A percentile compares a stretch with the other conserved stretches of the same genome.
Conservation (phyloP, 2,329 filamentous ascomycete genomes). For the Pseudocercospora eumusae region DNA sequence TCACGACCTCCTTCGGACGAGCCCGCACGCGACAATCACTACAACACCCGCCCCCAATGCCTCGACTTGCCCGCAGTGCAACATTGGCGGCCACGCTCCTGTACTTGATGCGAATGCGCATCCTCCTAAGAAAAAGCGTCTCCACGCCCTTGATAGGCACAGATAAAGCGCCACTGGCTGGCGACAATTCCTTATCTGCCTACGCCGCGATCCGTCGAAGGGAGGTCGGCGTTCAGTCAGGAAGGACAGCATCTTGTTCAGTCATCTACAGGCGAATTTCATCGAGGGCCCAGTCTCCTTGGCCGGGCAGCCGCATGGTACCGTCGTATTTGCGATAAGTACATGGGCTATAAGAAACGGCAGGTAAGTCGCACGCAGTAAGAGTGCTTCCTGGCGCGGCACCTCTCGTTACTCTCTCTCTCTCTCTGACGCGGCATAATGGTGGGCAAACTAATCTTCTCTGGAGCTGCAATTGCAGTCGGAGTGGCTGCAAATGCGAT, state of each 20-base stretch:
- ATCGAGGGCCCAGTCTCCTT: constrained; percentile 12
- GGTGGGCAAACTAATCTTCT: constrained; percentile 18
- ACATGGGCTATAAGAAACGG: constrained; percentile 3
- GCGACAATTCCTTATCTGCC: constrained; percentile 15
- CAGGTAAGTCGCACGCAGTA: not conserved
- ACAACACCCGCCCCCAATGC: not conserved
- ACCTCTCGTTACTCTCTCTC: not conserved
- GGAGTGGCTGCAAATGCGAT: constrained; percentile 19
- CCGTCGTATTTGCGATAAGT: not conserved
- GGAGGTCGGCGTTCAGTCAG: not conserved
- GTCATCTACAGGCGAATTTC: too few relatives aligned
- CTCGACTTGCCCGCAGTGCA: not conserved
- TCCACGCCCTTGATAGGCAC: constrained; percentile 13
- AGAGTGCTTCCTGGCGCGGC: not conserved
- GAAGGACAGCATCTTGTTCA: too few relatives aligned
- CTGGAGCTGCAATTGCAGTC: constrained; percentile 24
- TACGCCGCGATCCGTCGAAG: not conserved
- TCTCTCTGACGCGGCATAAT: constrained; percentile 17
- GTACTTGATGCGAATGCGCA: not conserved
- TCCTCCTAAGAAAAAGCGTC: not conserved
- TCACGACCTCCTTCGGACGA: not conserved
- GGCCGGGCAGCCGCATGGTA: constrained; percentile 5
- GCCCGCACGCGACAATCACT: not conserved
- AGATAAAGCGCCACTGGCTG: constrained; percentile 3
- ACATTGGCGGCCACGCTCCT: not conserved